phyloP scores from a whole-genome alignment of 2,329 filamentous ascomycete species.

The Alternaria metachromatica region DNA sequence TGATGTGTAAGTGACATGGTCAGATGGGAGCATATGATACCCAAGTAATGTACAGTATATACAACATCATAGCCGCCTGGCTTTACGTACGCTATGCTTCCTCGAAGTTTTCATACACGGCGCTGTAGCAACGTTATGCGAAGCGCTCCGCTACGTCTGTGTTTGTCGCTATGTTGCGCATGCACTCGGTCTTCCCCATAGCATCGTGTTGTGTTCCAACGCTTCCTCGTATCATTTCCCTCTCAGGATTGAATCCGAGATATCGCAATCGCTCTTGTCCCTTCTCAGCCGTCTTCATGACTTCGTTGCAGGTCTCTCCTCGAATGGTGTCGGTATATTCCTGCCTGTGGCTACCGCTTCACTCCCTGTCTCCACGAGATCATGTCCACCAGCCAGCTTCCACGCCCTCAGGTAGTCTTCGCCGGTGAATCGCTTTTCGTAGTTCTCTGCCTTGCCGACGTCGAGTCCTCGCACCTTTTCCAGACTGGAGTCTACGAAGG shows the following conservation, averaged over 20 bases:
- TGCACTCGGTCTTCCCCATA: background rate
- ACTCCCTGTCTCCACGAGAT: conserved; percentile 24
- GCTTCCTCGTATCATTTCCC: background rate
- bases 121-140: background rate
- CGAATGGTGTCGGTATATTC: conserved; percentile 36
- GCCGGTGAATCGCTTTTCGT: conserved; percentile 38
- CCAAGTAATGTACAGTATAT: conserved; percentile 14
- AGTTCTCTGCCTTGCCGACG: conserved; percentile 17
- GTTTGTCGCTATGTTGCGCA: background rate
- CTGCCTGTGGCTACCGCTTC: background rate
- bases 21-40: conserved; percentile 9
- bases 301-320: conserved; percentile 27
- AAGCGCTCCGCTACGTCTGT: conserved; percentile 3
- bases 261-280: too few species aligned
- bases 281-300: conserved; percentile 1
- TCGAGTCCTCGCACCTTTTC: conserved; percentile 42
- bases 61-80: background rate
- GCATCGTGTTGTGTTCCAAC: too few species aligned
- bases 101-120: background rate
- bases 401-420: conserved; percentile 44
- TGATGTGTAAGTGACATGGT: background rate
- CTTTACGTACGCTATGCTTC: background rate
- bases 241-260: too few species aligned
- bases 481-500: conserved; percentile 74
- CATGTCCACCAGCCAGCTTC: conserved; percentile 42